Evolutionary conservation across 176 grass and related monocot species (phyloP).

Genomic region (Zea luxurians): DNA sequence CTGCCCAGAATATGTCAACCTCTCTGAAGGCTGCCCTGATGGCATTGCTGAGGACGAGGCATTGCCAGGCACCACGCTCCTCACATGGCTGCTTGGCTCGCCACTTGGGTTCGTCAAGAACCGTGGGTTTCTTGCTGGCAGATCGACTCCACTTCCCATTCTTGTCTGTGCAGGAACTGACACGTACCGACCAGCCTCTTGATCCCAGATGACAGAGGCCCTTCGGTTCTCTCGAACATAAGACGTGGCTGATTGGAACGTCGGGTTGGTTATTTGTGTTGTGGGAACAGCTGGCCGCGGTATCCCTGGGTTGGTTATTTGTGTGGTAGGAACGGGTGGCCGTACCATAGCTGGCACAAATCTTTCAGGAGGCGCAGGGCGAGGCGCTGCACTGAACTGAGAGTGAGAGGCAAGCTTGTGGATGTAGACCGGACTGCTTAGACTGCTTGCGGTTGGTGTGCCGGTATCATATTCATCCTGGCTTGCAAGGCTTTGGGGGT

Average conservation of each 20-base stretch:
- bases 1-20: constrained; percentile 70
- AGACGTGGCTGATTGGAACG: constrained; percentile 81
- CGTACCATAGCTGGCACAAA: constrained; percentile 18
- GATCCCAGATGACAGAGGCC: constrained; percentile 90
- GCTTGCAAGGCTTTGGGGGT: constrained; percentile 70
- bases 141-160: constrained; percentile 37
- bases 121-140: constrained; percentile 38
- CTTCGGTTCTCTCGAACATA: constrained; percentile 68
- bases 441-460: constrained; percentile 74
- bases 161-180: constrained; percentile 57
- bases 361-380: constrained; percentile 44
- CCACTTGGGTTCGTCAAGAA: constrained; percentile 58
- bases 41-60: constrained; percentile 44
- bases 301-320: constrained; percentile 37
- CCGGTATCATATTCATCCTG: constrained; percentile 75
- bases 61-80: constrained; percentile 34
- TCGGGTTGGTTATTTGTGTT: constrained; percentile 61
- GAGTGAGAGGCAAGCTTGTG: constrained; percentile 45
- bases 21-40: constrained; percentile 51
- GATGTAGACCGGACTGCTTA: constrained; percentile 75
- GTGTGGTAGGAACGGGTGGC: constrained; percentile 48
- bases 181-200: constrained; percentile 91
- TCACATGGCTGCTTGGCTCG: constrained; percentile 46
- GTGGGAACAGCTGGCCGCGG: constrained; percentile 41
- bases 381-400: constrained; percentile 38